Evolutionary conservation across 495 filamentous ascomycete species (phyloP).

Genomic region (Darksidea phi): DNA sequence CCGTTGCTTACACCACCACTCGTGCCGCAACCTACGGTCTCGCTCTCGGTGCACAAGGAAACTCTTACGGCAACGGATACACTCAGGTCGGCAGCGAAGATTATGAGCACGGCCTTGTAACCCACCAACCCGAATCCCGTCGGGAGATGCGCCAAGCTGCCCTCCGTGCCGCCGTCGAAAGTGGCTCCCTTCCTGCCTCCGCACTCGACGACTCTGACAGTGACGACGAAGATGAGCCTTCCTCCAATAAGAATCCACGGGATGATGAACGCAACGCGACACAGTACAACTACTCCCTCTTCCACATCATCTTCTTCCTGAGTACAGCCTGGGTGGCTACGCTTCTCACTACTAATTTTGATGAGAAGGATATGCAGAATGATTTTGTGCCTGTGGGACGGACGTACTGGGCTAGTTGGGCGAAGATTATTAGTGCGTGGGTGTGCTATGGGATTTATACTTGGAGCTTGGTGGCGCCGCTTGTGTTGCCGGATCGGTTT

Average conservation of each 20-base stretch:
- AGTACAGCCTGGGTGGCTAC: conserved; percentile 96
- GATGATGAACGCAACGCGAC: conserved; percentile 88
- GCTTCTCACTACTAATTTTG: conserved; percentile 78
- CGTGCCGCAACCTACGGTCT: conserved; percentile 93
- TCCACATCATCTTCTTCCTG: conserved; percentile 97
- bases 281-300: conserved; percentile 94
- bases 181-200: conserved; percentile 85
- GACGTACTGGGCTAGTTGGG: conserved; percentile 98
- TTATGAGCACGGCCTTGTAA: conserved; percentile 81
- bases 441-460: conserved; percentile 91
- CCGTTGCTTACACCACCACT: conserved; percentile 95
- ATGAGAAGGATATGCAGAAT: conserved; percentile 53
- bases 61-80: conserved; percentile 47
- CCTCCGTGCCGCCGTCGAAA: conserved; percentile 86
- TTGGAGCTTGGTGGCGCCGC: conserved; percentile 88
- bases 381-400: conserved; percentile 89
- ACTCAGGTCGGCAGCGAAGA: conserved; percentile 63
- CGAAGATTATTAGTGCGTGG: conserved; percentile 98
- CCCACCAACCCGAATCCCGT: conserved; percentile 74
- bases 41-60: conserved; percentile 69
- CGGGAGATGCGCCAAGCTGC: conserved; percentile 91
- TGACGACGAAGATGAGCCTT: conserved; percentile 58
- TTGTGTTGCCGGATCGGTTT: conserved; percentile 83
- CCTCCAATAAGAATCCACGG: conserved; percentile 51
- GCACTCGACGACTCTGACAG: conserved; percentile 80